Base-by-base conservation (phyloP, 345 rosid genomes). In the Pugionium dolabratum region DNA sequence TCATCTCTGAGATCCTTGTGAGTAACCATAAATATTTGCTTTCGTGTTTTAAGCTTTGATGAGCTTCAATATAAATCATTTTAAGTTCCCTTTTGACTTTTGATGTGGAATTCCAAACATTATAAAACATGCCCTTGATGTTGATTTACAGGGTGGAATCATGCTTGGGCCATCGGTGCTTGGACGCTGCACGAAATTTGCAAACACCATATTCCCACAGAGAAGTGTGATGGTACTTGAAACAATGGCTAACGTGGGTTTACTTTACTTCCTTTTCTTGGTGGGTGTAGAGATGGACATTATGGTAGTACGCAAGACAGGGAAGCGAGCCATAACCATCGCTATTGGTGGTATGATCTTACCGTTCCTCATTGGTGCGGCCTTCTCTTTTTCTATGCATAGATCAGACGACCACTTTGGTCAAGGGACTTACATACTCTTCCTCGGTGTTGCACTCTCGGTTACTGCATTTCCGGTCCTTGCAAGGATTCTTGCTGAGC, bases 231-330 rank as follows among this genome's bases (percentile, higher is more conserved):
- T 90, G 92, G 97, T 94, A 67, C 96, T 94, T 18, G 99, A 94
- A 75, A 90, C 97, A 56, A 88, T 90, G 97, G 97, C 97, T 26
- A 90, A 88, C n/a, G 83, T 94, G 2, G 97, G 99, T 39, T 89
- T 94, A 41, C 83, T 94, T 29, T 86, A 85, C 80, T 94, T 88
- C 74, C 79, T 94, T 35, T 94, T 94, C 79, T 76, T 94, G 9
- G 90, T 94, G n/a, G 99, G 97, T 41, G 89, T 94, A 5, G 97
- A 90, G 70, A 94, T 94, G 97, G 97, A 94, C 75, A 75, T 94
- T n/a, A 73, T 88, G 0, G 97, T 84, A 44, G 76, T 94, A 44
- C 83, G 75, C 9, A 78, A 78, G n/a, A 84, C 91, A 0, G 97
- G 97, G 7, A 88, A 67, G 63, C 84, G 83, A 72, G 81, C 96